Evolutionary conservation across 2,329 filamentous ascomycete species (phyloP).

Genomic region (Colletotrichum eleusines): DNA sequence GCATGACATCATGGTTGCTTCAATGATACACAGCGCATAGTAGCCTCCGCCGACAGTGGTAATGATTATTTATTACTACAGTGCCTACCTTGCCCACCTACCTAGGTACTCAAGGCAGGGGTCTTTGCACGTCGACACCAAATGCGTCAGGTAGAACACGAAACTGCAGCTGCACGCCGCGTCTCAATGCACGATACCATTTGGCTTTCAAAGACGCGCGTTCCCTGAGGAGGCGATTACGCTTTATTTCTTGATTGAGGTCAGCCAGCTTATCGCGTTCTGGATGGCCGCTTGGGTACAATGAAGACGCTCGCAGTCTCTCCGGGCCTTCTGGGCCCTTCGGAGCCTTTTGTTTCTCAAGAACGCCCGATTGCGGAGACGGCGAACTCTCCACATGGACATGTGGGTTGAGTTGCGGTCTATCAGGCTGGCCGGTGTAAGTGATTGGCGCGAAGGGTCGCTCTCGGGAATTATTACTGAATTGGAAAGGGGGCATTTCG

Average conservation of each 20-base stretch:
- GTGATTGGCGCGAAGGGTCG: slow-evolving; percentile 13
- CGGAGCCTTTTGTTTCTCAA: slow-evolving; percentile 22
- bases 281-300: slow-evolving; percentile 20
- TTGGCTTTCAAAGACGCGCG: neutral
- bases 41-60: neutral
- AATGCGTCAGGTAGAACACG: neutral
- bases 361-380: slow-evolving; percentile 25
- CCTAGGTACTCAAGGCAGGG: no score
- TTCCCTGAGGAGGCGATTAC: neutral
- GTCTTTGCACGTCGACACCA: slow-evolving; percentile 6
- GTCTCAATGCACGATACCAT: neutral
- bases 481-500: slow-evolving; percentile 16
- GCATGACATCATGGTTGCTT: slow-evolving; percentile 37
- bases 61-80: slow-evolving; percentile 3
- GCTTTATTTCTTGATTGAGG: neutral
- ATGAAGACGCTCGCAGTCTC: slow-evolving; percentile 10
- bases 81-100: no score
- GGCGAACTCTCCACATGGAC: slow-evolving; percentile 11
- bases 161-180: neutral
- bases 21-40: neutral
- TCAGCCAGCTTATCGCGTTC: neutral
- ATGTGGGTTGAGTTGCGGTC: slow-evolving; percentile 5
- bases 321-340: neutral
- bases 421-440: neutral
- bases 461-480: slow-evolving; percentile 39